A percentile compares a stretch with the other conserved stretches of the same genome.
phyloP scores from a whole-genome alignment of 495 filamentous ascomycete genomes.

The Lophium mytilinum region DNA sequence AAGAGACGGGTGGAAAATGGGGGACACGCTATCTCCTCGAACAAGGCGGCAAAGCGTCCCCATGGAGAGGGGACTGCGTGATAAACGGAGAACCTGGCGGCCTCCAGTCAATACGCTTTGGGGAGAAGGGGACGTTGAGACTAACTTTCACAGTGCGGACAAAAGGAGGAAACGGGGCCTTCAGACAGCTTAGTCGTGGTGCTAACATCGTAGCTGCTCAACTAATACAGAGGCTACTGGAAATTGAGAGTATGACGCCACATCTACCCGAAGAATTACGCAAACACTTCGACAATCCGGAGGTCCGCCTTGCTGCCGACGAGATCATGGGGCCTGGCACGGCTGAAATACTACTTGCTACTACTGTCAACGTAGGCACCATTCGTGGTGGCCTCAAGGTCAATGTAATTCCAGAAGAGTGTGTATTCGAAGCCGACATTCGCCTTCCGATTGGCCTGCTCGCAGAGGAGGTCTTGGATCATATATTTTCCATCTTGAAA shows the following conservation, averaged over 20 bases:
- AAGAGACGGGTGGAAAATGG: conserved; percentile 21
- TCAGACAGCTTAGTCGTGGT: conserved; percentile 4
- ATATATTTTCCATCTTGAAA: conserved; percentile 3
- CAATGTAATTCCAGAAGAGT: conserved; percentile 16
- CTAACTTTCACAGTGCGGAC: conserved; percentile 16
- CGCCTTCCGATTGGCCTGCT: conserved; percentile 13
- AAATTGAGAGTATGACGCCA: conserved; percentile 2
- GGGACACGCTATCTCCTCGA: conserved; percentile 13
- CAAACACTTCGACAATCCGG: conserved; percentile 4
- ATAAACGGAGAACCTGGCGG: conserved; percentile 21
- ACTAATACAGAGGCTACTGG: conserved; percentile 4
- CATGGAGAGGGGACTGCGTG: conserved; percentile 18
- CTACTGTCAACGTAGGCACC: conserved; percentile 18
- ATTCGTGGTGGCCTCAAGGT: conserved; percentile 19
- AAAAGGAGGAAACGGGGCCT: conserved; percentile 12
- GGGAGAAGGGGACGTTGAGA: conserved; percentile 18
- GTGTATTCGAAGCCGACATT: conserved; percentile 19
- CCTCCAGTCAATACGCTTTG: conserved; percentile 15
- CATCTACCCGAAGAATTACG: background rate
- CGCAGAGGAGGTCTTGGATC: conserved; percentile 1
- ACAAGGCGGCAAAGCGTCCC: too few relatives aligned
- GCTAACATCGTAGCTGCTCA: conserved; percentile 6
- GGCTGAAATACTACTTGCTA: conserved; percentile 11
- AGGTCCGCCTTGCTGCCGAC: conserved; percentile 12
- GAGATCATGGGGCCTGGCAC: conserved; percentile 20